Percentiles rank a stretch among this genome's conserved stretches.
Evolutionary conservation across 2,329 filamentous ascomycete species (phyloP).

Genomic region (Pseudofabraea citricarpa): DNA sequence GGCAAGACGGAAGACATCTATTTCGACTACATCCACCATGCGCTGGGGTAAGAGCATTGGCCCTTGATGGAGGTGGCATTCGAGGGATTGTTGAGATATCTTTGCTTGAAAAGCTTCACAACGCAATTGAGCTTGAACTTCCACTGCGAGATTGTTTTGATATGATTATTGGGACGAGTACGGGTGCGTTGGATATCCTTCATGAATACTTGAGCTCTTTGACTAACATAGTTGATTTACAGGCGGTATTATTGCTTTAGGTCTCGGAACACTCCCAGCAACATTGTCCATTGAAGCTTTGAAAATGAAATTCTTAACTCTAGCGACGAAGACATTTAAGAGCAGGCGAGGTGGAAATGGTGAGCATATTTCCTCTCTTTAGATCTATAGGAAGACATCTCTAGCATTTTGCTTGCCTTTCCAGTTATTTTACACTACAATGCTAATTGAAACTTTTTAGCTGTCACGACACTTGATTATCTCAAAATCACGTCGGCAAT

Average conservation of each 20-base stretch:
- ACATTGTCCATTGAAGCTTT: slow-evolving; percentile 1
- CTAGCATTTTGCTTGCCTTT: too few species aligned
- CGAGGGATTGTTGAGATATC: slow-evolving; percentile 9
- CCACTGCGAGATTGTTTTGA: slow-evolving; percentile 8
- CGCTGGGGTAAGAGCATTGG: slow-evolving; percentile 3
- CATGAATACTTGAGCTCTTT: too few species aligned
- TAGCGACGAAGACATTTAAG: slow-evolving; percentile 4
- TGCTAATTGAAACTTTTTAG: too few species aligned
- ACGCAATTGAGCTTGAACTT: slow-evolving; percentile 4
- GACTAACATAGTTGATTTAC: neutral
- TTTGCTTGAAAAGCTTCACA: slow-evolving; percentile 4
- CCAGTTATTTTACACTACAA: too few species aligned
- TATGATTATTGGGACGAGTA: slow-evolving; percentile 7
- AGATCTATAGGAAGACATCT: too few species aligned
- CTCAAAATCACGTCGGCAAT: slow-evolving; percentile 5
- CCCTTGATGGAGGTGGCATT: slow-evolving; percentile 5
- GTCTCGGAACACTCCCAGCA: slow-evolving; percentile 1
- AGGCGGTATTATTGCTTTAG: slow-evolving; percentile 6
- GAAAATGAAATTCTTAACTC: slow-evolving; percentile 2
- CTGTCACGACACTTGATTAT: slow-evolving; percentile 2
- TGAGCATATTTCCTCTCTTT: too few species aligned
- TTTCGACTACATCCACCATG: slow-evolving; percentile 4
- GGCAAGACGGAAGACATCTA: slow-evolving; percentile 2
- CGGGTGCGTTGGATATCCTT: slow-evolving; percentile 3
- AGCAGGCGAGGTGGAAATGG: neutral